phyloP scores from a whole-genome alignment of 768 basidiomycete genomes.

The Lactarius trivialis region DNA sequence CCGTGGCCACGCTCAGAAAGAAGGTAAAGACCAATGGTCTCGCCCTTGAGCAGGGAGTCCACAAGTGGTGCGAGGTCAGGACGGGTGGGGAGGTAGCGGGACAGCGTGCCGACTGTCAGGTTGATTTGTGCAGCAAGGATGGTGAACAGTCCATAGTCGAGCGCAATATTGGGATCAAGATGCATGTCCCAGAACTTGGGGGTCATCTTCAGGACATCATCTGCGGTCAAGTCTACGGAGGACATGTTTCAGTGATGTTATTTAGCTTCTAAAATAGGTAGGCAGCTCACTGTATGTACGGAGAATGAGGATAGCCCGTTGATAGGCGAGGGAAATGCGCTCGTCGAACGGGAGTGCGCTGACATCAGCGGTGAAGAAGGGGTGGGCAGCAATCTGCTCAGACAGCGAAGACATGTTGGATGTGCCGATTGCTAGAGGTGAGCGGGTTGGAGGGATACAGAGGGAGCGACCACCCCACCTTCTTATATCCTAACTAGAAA shows the following conservation, averaged over 20 bases:
- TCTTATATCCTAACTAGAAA: background rate
- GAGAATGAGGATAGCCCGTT: conserved; percentile 5
- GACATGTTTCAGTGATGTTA: background rate
- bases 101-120: conserved; percentile 46
- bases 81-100: conserved; percentile 41
- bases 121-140: conserved; percentile 48
- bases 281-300: conserved; percentile 1
- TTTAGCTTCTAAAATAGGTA: background rate
- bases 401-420: conserved; percentile 1
- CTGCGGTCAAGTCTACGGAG: conserved; percentile 36
- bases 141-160: conserved; percentile 49
- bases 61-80: conserved; percentile 47
- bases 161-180: conserved; percentile 44
- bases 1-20: conserved; percentile 48
- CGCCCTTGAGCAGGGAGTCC: conserved; percentile 43
- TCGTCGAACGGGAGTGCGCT: conserved; percentile 3
- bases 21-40: conserved; percentile 33
- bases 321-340: conserved; percentile 3
- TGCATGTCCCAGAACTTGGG: conserved; percentile 48
- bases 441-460: background rate
- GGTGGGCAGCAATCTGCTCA: conserved; percentile 4
- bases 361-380: conserved; percentile 4
- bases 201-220: conserved; percentile 45
- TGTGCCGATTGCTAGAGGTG: background rate
- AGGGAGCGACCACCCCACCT: background rate